Evolutionary conservation across 768 basidiomycete species (phyloP).

Genomic region (Pilatotrama ljubarskyi): DNA sequence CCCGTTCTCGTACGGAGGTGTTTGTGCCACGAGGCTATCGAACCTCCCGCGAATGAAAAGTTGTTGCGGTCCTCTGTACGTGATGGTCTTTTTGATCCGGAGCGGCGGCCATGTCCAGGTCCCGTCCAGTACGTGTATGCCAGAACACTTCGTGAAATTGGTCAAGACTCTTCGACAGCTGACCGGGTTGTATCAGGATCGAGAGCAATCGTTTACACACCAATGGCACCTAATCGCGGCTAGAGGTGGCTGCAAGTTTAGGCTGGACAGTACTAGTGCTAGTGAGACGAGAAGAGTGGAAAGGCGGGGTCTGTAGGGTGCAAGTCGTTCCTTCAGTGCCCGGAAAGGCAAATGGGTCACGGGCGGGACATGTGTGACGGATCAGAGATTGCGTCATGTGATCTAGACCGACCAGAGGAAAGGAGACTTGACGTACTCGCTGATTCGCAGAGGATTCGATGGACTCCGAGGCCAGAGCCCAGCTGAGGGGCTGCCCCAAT

Average conservation of each 20-base stretch:
- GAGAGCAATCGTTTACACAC: not conserved
- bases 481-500: not conserved
- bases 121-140: not conserved
- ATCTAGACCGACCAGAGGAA: constrained; percentile 15
- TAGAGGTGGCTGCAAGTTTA: not conserved
- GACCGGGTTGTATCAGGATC: not conserved
- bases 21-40: constrained; percentile 11
- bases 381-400: constrained; percentile 18
- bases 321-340: constrained; percentile 3
- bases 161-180: not conserved
- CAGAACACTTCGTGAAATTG: not conserved
- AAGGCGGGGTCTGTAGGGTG: not conserved
- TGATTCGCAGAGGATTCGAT: constrained; percentile 17
- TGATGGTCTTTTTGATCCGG: not conserved
- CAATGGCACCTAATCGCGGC: not conserved
- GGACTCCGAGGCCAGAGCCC: constrained; percentile 6
- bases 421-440: constrained; percentile 23
- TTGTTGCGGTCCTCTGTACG: not conserved
- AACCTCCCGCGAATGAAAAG: constrained; percentile 6
- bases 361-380: constrained; percentile 4
- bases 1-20: not conserved
- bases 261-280: not conserved
- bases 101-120: not conserved
- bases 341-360: constrained; percentile 9
- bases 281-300: not conserved